phyloP scores from a whole-genome alignment of 139 green algal species.

The Gonium pectorale region DNA sequence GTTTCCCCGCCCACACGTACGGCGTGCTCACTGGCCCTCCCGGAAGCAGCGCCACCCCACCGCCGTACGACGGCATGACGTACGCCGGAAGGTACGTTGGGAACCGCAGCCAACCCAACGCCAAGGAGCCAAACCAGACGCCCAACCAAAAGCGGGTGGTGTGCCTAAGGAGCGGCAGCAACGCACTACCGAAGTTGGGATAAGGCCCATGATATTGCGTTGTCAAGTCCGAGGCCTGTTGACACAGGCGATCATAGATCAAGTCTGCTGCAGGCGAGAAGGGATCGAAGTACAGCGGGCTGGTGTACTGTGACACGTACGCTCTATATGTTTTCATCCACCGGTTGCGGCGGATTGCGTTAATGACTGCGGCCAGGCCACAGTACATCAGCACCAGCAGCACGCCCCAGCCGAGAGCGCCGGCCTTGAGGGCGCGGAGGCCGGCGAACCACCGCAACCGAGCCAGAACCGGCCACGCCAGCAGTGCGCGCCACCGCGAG shows the following conservation, averaged over 20 bases:
- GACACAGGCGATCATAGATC: neutral
- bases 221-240: neutral
- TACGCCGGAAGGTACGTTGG: neutral
- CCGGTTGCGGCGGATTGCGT: no score
- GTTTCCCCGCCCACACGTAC: neutral
- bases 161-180: neutral
- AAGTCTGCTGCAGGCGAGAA: neutral
- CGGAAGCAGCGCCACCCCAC: neutral
- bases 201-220: neutral
- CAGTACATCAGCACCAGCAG: no score
- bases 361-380: no score
- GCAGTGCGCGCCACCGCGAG: no score
- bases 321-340: no score
- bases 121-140: neutral
- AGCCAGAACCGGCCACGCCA: no score
- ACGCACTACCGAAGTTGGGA: neutral
- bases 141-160: neutral
- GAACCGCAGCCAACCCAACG: neutral
- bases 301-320: neutral
- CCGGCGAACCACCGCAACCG: no score
- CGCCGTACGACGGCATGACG: neutral
- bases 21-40: neutral
- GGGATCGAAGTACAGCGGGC: neutral
- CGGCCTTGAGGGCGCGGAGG: no score
- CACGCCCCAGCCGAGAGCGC: no score